Conservation (phyloP, 2,329 filamentous ascomycete species). For the Pyricularia pennisetigena region DNA sequence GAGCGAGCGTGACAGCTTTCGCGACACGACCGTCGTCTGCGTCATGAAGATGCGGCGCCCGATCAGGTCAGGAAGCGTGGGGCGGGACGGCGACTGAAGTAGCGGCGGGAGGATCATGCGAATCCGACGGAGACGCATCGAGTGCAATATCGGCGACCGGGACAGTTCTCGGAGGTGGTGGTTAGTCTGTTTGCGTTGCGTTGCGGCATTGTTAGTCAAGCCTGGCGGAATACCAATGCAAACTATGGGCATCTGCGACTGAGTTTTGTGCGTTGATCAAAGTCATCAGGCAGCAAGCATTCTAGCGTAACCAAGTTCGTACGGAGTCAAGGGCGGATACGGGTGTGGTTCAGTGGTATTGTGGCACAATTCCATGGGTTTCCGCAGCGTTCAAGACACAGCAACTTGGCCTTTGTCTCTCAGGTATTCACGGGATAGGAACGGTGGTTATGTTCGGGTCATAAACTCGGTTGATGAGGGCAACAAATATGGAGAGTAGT, state of each 20-base stretch:
- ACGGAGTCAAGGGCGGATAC: background rate
- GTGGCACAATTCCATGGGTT: background rate
- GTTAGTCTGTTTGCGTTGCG: slow-evolving; percentile 36
- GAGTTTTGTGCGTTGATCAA: background rate
- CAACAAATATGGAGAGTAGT: slow-evolving; percentile 15
- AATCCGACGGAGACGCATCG: slow-evolving; percentile 47
- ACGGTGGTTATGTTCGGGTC: background rate
- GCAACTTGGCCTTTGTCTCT: background rate
- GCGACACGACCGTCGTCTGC: slow-evolving; percentile 53
- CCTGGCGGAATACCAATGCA: background rate
- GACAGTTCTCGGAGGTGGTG: slow-evolving; percentile 53
- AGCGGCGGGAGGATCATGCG: slow-evolving; percentile 44
- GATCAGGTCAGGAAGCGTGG: slow-evolving; percentile 52
- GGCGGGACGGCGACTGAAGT: slow-evolving; percentile 45
- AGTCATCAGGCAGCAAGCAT: background rate
- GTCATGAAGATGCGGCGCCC: slow-evolving; percentile 57
- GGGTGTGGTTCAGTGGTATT: background rate
- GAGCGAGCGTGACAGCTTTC: slow-evolving; percentile 51
- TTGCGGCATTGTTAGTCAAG: background rate
- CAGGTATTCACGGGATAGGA: background rate
- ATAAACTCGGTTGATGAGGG: background rate
- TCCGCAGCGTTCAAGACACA: background rate
- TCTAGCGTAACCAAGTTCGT: background rate
- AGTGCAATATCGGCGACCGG: slow-evolving; percentile 55
- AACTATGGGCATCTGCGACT: background rate